Base-by-base conservation (phyloP, 169 alveolate genomes). In the Eimeria sp. region DNA sequence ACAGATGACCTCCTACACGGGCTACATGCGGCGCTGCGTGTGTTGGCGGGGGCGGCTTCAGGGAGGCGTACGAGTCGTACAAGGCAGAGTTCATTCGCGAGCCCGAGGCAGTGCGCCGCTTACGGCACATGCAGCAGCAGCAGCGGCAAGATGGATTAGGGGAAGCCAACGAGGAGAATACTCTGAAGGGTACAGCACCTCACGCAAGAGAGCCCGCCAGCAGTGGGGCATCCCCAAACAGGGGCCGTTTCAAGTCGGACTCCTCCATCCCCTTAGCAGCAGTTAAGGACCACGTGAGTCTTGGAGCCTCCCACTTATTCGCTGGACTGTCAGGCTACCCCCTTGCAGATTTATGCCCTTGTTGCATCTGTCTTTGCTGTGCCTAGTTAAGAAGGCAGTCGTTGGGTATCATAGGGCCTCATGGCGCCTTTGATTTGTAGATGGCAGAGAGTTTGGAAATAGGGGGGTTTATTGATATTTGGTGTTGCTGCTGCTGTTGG, bases 41-140 rank as follows among this genome's bases (percentile, higher is more conserved):
- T 72, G 66, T 30, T 72, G 64, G 43, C 43, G 71, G 60, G 37
- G 74, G 0, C 87, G 49, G 58, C 37, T 58, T 37, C 96, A 93
- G 96, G 58, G 90, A 33, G 27, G 96, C 94, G 40, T 93, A 93
- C 80, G 93, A 93, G 43, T 62, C 88, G 9, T 83, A 83, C 94
- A 93, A 85, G 80, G 94, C 85, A 18, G 96, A 93, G 30, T 93
- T 93, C 80, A 80, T 93, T 37, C 89, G 89, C 6, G 96, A 93
- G 68, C 96, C 96, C 37, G 96, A 93, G 94, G 85, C 89, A 27
- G 96, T 93, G 85, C 91, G 89, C 3, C 96, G 96, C 76, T 80
- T 93, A 37, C 78, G 96, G 46, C 94, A 66, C 78, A 62, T 87
- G 93, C 82, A 64, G 83, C 87, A 68, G 49, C 77, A 68, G 77